Conservation (phyloP, 139 green algal species). For the Pleodorina starrii region DNA sequence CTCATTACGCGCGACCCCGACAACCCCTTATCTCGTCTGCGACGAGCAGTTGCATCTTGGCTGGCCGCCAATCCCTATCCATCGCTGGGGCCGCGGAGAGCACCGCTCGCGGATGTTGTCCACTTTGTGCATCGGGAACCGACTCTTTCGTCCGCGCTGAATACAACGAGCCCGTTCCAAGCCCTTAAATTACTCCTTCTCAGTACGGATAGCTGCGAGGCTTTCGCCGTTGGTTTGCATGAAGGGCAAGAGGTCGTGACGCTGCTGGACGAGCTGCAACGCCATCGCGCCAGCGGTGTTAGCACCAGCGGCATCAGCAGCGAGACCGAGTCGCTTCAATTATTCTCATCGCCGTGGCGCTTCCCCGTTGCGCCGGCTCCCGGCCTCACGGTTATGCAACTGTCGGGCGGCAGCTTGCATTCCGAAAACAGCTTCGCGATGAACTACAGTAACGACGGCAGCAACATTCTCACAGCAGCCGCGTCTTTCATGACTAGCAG, state of each 20-base stretch:
- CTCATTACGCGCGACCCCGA: neutral
- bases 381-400: neutral
- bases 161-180: neutral
- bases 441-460: neutral
- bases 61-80: slow-evolving; percentile 4
- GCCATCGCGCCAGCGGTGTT: neutral
- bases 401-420: neutral
- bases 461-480: neutral
- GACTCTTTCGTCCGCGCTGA: neutral
- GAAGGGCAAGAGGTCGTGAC: neutral
- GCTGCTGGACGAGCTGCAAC: slow-evolving; percentile 10
- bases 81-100: neutral
- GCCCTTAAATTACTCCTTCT: neutral
- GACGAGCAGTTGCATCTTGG: neutral
- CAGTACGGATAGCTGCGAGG: neutral
- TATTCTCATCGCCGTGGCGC: neutral
- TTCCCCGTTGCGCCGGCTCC: neutral
- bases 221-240: neutral
- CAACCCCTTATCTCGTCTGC: neutral
- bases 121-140: neutral
- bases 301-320: neutral
- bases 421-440: neutral
- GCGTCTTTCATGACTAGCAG: neutral
- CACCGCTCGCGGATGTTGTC: neutral
- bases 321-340: neutral